A percentile compares a stretch with the other conserved stretches of the same genome.
phyloP scores from a whole-genome alignment of 352 stramenopile genomes.

The Globisporangium viniferum region DNA sequence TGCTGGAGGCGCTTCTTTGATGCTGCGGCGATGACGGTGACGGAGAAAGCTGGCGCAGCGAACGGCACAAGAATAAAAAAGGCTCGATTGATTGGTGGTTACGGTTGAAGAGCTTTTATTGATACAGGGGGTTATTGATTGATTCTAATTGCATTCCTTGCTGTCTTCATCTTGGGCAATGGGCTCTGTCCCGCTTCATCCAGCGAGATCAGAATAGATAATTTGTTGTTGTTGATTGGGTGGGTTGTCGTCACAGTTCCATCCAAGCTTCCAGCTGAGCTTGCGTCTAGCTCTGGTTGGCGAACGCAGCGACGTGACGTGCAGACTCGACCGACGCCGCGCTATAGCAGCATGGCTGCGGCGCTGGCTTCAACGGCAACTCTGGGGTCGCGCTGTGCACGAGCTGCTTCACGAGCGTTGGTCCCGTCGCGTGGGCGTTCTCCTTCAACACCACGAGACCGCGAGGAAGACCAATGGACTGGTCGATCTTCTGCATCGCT shows the following conservation, averaged over 20 bases:
- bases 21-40: no score
- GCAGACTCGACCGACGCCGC: constrained; percentile 26
- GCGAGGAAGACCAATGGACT: constrained; percentile 39
- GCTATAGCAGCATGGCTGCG: constrained; percentile 28
- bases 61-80: not conserved
- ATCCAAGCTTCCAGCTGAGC: not conserved
- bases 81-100: not conserved
- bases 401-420: constrained; percentile 43
- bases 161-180: not conserved
- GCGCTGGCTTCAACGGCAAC: constrained; percentile 29
- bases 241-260: not conserved
- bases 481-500: constrained; percentile 49
- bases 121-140: constrained; percentile 1
- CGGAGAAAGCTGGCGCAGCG: not conserved
- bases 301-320: constrained; percentile 20
- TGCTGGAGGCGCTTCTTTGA: no score
- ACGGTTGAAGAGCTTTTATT: constrained; percentile 6
- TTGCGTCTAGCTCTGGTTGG: constrained; percentile 9
- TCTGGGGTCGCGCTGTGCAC: constrained; percentile 34
- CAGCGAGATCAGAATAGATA: constrained; percentile 13
- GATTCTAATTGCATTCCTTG: not conserved
- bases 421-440: constrained; percentile 36
- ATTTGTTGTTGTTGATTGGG: constrained; percentile 1
- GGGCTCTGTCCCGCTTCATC: constrained; percentile 3
- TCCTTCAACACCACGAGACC: constrained; percentile 40